Evolutionary conservation across 495 filamentous ascomycete species (phyloP), one percentile per base, ranked within the genome.

Genomic region (Penicillium maclennaniae): DNA sequence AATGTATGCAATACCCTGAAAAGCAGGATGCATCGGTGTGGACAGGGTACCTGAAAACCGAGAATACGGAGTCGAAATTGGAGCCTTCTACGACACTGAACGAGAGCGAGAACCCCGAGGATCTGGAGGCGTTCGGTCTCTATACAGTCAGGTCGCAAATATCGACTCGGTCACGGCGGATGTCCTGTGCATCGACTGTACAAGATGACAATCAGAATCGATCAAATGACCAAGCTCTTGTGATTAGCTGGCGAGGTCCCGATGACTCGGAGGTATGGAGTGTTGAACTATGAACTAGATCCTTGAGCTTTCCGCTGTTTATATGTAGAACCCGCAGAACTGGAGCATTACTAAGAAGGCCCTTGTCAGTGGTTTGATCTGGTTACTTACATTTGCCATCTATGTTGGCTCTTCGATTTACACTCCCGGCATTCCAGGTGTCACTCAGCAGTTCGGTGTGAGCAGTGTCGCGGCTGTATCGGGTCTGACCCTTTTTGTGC

Each of bases 401-500:
- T 74, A 71, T 42, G 54, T 68, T 15, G 64, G 60, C 12, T 68
- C 66, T 8, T 53, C 69, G 1, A 70, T 70, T 12, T 70, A 66
- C 34, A 58, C 69, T 2, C 56, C 63, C 0, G 61, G 60, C 12
- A 64, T 60, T 8, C 19, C 43, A 0, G 56, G 52, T 9, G 56
- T 80, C 6, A 51, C 68, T 37, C 40, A 62, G 23, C 55, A 69
- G 36, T 83, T 83, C 47, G 67, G 69, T 10, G 77, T 82, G 15
- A 71, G 65, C 53, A 55, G 65, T 16, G 71, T 74, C 1, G 75
- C 72, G 6, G 76, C 76, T 0, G 73, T 70, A 0, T 68, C 82
- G 1, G 80, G 78, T 8, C 59, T 83, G 23, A 73, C 78, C 5
- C 61, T 81, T 5, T 83, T 77, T 49, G 77, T 82, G 15, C 53